phyloP scores from a whole-genome alignment of 2,329 filamentous ascomycete species.

The Arthrobotrys conoides region DNA sequence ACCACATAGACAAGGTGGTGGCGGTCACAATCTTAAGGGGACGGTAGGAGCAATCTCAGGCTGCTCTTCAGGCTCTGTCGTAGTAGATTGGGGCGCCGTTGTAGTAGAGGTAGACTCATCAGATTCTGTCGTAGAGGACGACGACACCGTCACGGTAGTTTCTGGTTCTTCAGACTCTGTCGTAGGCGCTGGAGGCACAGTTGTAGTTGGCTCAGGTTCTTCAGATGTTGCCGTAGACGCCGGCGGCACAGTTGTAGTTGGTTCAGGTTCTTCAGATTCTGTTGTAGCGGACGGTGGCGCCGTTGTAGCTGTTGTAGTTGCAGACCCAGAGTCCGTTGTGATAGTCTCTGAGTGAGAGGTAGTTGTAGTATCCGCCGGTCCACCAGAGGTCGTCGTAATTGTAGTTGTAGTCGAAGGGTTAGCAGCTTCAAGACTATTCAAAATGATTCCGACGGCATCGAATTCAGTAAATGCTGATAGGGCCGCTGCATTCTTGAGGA shows the following conservation, averaged over 20 bases:
- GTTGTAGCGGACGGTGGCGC: neutral
- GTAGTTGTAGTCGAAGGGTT: neutral
- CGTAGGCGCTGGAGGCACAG: neutral
- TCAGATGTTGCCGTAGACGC: neutral
- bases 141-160: no score
- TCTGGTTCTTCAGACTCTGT: no score
- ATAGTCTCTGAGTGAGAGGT: neutral
- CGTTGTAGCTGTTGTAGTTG: neutral
- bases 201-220: neutral
- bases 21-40: no score
- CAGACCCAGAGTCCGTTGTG: neutral
- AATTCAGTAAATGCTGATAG: neutral
- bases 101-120: neutral
- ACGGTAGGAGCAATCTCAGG: no score
- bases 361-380: neutral
- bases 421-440: neutral
- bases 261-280: neutral
- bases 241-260: neutral
- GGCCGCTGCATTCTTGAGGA: neutral
- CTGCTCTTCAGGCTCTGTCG: no score
- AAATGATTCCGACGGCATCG: neutral
- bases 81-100: neutral
- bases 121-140: no score
- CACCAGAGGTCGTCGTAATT: neutral
- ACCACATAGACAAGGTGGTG: neutral